Evolutionary conservation across 1,284 basidiomycete species (phyloP), one percentile per base, ranked within the genome.

Genomic region (Heterobasidion irregulare): DNA sequence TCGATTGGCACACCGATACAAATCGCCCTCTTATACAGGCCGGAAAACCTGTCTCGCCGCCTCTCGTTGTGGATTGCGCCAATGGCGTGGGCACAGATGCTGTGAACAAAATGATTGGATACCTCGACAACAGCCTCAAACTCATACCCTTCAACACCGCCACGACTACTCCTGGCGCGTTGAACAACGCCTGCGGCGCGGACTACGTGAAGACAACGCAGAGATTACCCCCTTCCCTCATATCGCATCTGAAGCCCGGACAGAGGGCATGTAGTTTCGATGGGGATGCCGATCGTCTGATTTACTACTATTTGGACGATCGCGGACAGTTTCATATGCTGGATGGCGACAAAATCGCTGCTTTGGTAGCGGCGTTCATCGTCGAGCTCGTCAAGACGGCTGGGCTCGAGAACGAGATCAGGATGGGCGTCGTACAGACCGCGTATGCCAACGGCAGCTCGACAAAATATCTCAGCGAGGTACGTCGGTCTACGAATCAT

Each of bases 361-460:
- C 90, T 1, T 80, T 99, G 19, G 92, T 94, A 6, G 93, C 96
- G 3, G 87, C 92, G 48, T 98, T 96, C 74, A 86, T 99, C 58
- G 87, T 91, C 32, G 94, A 95, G 58, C 81, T 97, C 9, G 91
- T 97, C 60, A 90, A 86, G 67, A 79, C 83, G 46, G 84, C 93
- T 34, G 92, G 91, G 32, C 73, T 98, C 47, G 84, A 88, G 38
- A 73, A 76, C 18, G 70, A 80, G 47, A 72, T 95, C 59, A 83
- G 86, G 67, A 89, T 97, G 18, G 94, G 95, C 33, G 92, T 98
- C 43, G 94, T 99, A 8, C 97, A 99, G 72, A 99, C 97, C 0
- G 97, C 97, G 0, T 99, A 99, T 69, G 97, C 97, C 36, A 99
- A 99, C 65, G 97, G 97, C 12, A 92, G 85, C 61, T 98, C 96